Evolutionary conservation across 768 basidiomycete species (phyloP), one percentile per base, ranked within the genome.

Genomic region (Candolleomyces aberdarensis): DNA sequence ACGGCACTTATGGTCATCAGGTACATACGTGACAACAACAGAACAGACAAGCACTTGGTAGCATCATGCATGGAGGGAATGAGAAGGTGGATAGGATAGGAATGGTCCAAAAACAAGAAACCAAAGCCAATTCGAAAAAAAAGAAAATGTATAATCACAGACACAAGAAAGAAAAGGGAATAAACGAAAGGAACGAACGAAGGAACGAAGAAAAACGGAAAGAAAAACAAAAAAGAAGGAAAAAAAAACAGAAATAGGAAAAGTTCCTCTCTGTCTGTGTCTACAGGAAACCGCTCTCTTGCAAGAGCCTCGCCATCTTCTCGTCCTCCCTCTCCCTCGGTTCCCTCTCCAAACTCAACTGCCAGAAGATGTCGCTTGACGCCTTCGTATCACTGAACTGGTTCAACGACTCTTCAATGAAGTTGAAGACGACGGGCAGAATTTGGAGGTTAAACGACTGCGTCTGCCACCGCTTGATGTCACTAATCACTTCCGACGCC

Each of bases 241-340:
- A n/a, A n/a, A 17, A 32, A 39, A 43, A 57, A 32, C 22, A 48
- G 29, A 57, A 36, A 39, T 15, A 44, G 13, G 31, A 22, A 43
- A 5, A 5, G 22, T 29, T 14, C 46, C 15, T 14, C 14, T 41
- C 46, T 14, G 44, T 19, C 19, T 26, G 11, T 32, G 13, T 61
- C 73, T 75, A 93, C 75, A 93, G 75, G 78, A 94, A 94, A 46
- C 92, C 92, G 61, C 90, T 92, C 74, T 94, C 92, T 70, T 94
- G 92, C 47, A 94, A 75, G 61, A 94, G 75, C 52, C 92, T 81
- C 9, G 92, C 92, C 93, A 97, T 96, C 80, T 94, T 94, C 77
- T 97, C 96, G 65, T 96, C 94, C 66, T 98, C 96, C 50, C 94
- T 82, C 75, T 99, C 96, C 62, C 94, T 83, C 19, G 96, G 96